Conservation (phyloP, 2,329 filamentous ascomycete species). For the Claviceps arundinis region DNA sequence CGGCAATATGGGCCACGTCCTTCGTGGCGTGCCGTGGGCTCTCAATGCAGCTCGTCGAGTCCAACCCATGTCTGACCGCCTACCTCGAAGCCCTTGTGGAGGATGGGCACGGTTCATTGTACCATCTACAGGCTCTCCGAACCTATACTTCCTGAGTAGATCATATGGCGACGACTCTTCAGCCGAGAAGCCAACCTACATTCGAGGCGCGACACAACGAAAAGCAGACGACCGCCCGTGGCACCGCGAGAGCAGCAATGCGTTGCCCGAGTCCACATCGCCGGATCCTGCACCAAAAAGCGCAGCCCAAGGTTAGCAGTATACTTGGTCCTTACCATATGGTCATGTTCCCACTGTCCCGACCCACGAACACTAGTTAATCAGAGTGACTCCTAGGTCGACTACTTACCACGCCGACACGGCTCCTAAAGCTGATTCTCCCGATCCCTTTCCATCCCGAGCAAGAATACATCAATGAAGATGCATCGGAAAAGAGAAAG, state of each 20-base stretch:
- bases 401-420: slow-evolving; percentile 65
- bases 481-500: slow-evolving; percentile 21
- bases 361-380: neutral
- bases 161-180: neutral
- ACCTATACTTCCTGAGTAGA: neutral
- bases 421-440: slow-evolving; percentile 68
- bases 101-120: neutral
- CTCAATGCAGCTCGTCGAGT: neutral
- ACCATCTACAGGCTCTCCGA: neutral
- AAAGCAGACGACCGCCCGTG: slow-evolving; percentile 50
- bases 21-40: neutral
- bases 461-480: slow-evolving; percentile 27
- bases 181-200: neutral
- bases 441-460: slow-evolving; percentile 43
- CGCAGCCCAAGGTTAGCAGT: slow-evolving; percentile 17
- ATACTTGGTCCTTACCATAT: neutral
- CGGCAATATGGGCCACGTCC: neutral
- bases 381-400: slow-evolving; percentile 36
- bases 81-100: neutral
- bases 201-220: slow-evolving; percentile 26
- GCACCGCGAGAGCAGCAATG: slow-evolving; percentile 46
- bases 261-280: slow-evolving; percentile 18
- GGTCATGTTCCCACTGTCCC: neutral
- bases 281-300: slow-evolving; percentile 14
- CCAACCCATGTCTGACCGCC: neutral